Base-by-base conservation (phyloP, 768 basidiomycete genomes). In the Dendrothele bispora region DNA sequence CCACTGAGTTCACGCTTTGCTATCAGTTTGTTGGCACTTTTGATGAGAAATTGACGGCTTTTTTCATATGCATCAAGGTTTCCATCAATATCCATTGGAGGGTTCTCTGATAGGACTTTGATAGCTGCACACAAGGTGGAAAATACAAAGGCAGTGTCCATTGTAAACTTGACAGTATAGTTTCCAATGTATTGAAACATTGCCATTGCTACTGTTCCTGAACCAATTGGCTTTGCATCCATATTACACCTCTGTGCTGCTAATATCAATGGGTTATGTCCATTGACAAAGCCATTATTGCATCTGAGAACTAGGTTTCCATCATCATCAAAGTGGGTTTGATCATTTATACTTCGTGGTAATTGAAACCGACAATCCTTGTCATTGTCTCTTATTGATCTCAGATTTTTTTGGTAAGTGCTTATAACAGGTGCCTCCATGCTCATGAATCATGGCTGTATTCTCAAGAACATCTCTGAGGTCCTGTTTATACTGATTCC, bases 111-210 rank as follows among this genome's bases (percentile, higher is more conserved):
- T 4, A 52, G 29, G 5, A 43, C 51, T 49, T 55, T 46, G 39
- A 55, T 55, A n/a, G 54, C 32, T 12, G 50, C 50, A 28, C 54
- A 55, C 4, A 55, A 42, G 21, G 54, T 22, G 3, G 54, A 49
- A 35, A 55, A 55, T 7, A 55, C 39, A 7, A 55, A 24, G 0
- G 54, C 41, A 21, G 51, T 55, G 28, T 55, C 54, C 27, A 55
- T 21, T 12, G 37, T 27, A 10, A 45, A 6, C 34, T 55, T 55
- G 17, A 45, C 22, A 3, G 51, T 53, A 30, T 55, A 55, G 28
- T 55, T 53, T 10, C 8, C 27, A 27, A 43, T 36, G 17, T 53
- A 53, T 18, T 46, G 27, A 39, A 55, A 32, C 43, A 50, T 46
- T 14, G 54, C 51, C 48, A 53, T 49, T 40, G 51, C 48, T 15